Evolutionary conservation across 1,284 basidiomycete species (phyloP).

Genomic region (Uromyces viciae-fabae): DNA sequence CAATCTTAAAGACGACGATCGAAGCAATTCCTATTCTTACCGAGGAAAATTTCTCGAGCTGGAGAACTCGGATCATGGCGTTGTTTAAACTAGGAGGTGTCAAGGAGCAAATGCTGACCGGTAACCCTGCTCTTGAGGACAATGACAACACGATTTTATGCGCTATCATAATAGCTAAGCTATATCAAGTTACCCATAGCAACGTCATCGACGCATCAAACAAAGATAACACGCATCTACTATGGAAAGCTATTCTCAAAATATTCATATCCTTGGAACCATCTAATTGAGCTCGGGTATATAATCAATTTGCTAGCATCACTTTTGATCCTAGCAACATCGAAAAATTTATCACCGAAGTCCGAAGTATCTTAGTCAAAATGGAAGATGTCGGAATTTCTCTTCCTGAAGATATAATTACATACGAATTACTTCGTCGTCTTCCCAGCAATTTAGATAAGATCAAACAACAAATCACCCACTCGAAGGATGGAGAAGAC

Average conservation of each 20-base stretch:
- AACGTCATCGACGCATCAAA: background rate
- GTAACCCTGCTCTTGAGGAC: background rate
- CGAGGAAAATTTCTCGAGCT: background rate
- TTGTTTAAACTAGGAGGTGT: background rate
- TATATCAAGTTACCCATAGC: background rate
- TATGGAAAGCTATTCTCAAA: background rate
- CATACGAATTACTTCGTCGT: background rate
- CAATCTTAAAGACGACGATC: background rate
- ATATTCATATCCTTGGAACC: background rate
- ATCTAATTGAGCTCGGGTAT: background rate
- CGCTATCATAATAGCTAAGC: background rate
- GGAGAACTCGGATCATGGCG: background rate
- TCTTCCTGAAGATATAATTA: background rate
- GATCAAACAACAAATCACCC: background rate
- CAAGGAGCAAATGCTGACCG: background rate
- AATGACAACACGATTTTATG: background rate
- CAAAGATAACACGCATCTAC: background rate
- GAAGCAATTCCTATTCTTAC: background rate
- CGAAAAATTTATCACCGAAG: background rate
- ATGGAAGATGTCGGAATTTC: background rate
- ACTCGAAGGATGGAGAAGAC: background rate
- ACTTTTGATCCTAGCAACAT: background rate
- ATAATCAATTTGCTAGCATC: background rate
- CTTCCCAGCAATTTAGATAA: background rate
- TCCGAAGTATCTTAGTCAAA: background rate